A percentile compares a stretch with the other conserved stretches of the same genome.
Conservation (phyloP, 352 stramenopile genomes). For the Pythium biforme region DNA sequence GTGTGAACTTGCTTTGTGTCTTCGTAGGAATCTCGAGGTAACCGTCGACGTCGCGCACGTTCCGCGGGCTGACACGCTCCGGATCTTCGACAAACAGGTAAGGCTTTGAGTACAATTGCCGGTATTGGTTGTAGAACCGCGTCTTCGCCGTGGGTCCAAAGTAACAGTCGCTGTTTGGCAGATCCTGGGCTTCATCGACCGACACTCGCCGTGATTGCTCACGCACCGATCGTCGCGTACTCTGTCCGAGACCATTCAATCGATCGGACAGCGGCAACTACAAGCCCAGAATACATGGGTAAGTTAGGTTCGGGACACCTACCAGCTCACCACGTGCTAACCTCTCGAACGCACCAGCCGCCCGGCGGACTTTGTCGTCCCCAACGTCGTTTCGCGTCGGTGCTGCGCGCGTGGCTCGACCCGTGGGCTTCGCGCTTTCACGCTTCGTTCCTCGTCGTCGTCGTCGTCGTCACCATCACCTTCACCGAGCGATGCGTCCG, state of each 20-base stretch:
- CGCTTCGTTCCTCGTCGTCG: neutral
- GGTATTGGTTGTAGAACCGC: constrained; percentile 66
- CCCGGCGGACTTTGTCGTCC: constrained; percentile 1
- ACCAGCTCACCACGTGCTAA: neutral
- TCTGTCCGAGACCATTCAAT: neutral
- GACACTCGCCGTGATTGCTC: constrained; percentile 31
- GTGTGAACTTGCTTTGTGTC: constrained; percentile 33
- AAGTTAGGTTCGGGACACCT: too few relatives aligned
- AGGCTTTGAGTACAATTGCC: constrained; percentile 53
- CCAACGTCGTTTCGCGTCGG: constrained; percentile 12
- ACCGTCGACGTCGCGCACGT: constrained; percentile 18
- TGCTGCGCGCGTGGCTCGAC: neutral
- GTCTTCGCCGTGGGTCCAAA: constrained; percentile 56
- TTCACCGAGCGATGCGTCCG: neutral
- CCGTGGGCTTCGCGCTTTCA: constrained; percentile 1
- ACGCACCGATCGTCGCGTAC: constrained; percentile 6
- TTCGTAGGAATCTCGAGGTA: constrained; percentile 14
- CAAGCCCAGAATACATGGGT: neutral
- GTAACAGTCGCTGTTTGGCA: constrained; percentile 52
- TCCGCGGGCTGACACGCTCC: constrained; percentile 10
- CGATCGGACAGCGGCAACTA: constrained; percentile 13
- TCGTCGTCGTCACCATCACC: constrained; percentile 1
- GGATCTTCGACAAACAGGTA: constrained; percentile 56
- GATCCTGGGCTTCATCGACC: constrained; percentile 37
- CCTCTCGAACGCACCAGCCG: constrained; percentile 11